Evolutionary conservation across 2,329 filamentous ascomycete species (phyloP).

Genomic region (Ophidiomyces ophidiicola): DNA sequence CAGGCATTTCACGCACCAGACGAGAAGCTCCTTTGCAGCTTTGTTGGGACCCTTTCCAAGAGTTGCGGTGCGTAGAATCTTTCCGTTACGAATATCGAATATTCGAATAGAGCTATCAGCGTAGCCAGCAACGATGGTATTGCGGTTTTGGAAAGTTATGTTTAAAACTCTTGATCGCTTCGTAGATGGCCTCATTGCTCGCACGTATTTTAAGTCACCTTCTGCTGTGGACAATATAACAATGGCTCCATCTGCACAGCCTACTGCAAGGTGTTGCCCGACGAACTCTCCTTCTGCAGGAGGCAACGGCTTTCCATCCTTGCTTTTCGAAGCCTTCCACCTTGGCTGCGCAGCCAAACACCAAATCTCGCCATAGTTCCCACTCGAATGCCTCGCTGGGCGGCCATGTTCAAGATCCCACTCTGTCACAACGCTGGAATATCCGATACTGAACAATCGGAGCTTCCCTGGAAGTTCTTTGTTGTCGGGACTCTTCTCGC

Average conservation of each 20-base stretch:
- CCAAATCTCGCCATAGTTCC: constrained; percentile 94
- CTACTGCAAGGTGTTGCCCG: constrained; percentile 61
- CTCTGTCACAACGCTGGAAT: constrained; percentile 82
- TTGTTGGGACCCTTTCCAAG: constrained; percentile 66
- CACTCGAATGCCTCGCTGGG: constrained; percentile 70
- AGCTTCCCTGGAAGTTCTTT: constrained; percentile 57
- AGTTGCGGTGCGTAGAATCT: constrained; percentile 68
- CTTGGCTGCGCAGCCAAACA: constrained; percentile 79
- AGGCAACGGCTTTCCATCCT: constrained; percentile 26
- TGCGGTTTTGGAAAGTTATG: constrained; percentile 74
- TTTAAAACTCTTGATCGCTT: constrained; percentile 85
- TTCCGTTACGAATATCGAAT: constrained; percentile 71
- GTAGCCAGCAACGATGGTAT: constrained; percentile 77
- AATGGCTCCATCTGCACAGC: constrained; percentile 83
- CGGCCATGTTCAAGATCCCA: constrained; percentile 78
- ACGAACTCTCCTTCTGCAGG: constrained; percentile 30
- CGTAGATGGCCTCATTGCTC: constrained; percentile 61
- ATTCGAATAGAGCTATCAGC: constrained; percentile 93
- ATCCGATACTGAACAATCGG: constrained; percentile 90
- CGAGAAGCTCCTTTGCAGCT: constrained; percentile 71
- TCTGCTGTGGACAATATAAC: constrained; percentile 79
- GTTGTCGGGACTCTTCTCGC: constrained; percentile 47
- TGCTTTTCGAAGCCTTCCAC: constrained; percentile 30
- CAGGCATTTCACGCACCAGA: constrained; percentile 86
- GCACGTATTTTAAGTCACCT: constrained; percentile 67